Percentiles rank a stretch among this genome's conserved stretches.
phyloP scores from a whole-genome alignment of 345 rosid genomes.

The Sonneratia caseolaris region DNA sequence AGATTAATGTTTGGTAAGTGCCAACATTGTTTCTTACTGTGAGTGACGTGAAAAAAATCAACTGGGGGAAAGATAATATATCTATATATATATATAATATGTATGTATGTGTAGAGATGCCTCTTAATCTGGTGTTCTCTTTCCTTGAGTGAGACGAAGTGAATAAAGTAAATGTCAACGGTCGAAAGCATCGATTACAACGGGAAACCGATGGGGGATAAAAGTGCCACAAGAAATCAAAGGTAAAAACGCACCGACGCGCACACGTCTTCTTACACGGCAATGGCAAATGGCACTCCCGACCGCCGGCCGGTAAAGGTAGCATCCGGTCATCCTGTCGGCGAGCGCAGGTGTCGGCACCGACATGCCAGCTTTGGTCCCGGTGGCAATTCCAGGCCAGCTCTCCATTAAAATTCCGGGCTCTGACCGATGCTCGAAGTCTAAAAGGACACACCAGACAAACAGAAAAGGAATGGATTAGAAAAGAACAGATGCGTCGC shows the following conservation, averaged over 20 bases:
- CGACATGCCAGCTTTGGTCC: conserved; percentile 8
- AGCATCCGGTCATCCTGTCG: conserved; percentile 9
- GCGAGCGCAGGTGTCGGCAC: conserved; percentile 10
- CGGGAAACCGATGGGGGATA: background rate
- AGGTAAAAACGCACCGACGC: conserved; percentile 7
- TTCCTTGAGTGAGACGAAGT: too few relatives aligned
- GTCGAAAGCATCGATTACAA: background rate
- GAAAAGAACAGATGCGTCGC: background rate
- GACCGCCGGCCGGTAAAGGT: too few relatives aligned
- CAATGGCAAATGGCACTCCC: too few relatives aligned
- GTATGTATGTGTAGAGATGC: too few relatives aligned
- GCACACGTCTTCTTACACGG: background rate
- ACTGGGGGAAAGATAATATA: too few relatives aligned
- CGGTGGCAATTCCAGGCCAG: background rate
- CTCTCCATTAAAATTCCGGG: background rate
- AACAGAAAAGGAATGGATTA: background rate
- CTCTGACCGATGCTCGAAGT: too few relatives aligned
- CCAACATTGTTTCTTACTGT: too few relatives aligned
- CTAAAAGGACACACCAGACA: too few relatives aligned
- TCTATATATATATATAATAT: too few relatives aligned
- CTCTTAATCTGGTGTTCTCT: too few relatives aligned
- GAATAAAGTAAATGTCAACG: background rate
- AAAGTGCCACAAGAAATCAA: background rate
- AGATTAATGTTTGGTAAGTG: too few relatives aligned
- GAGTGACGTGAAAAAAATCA: too few relatives aligned